Base-by-base conservation (phyloP, 345 rosid species). In the Angophora floribunda region DNA sequence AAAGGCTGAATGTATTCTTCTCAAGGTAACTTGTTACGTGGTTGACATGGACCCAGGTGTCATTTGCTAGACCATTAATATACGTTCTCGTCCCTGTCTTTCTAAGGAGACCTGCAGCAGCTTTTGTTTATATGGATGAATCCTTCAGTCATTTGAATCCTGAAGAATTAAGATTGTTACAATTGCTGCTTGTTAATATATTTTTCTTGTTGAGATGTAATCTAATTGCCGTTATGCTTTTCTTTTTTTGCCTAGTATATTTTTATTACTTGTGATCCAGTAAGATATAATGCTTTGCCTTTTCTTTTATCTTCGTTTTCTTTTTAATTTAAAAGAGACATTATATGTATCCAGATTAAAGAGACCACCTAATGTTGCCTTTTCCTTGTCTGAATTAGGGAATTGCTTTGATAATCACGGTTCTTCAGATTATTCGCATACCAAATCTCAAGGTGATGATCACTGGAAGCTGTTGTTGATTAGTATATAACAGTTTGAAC, bases 381-480 rank as follows among this genome's bases (percentile, higher is more conserved):
- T 59, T 32, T 61, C 49, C 59, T 36, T 75, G 36, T 86, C 57
- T 85, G 89, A 87, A 89, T 90, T 93, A 98, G 99, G 99, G 99
- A 44, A 96, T 98, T 87, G 94, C 99, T 84, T 92, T 98, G 92
- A 98, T 97, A 90, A 94, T 96, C 90, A 96, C 98, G 8, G 99
- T 98, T 91, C 99, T 96, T 92, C 99, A 97, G 92, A 96, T 98
- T 75, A 97, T 98, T 88, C 98, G 93, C 12, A 92, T 98, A 28
- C 99, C 99, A 89, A 98, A 98, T 90, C 99, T 98, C 90, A 98
- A 98, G 98, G 99, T 96, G 90, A 91, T 89, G 28, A 55, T 55
- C 89, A 44, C 49, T 41, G 2, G 84, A 75, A 45, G 28, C 84
- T 41, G 41, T 75, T 36, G 84, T 41, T 6, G 28, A 75, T 75